Evolutionary conservation across 176 grass and related monocot genomes (phyloP), one percentile per base, ranked within the genome.

Genomic region (Puya raimondii): DNA sequence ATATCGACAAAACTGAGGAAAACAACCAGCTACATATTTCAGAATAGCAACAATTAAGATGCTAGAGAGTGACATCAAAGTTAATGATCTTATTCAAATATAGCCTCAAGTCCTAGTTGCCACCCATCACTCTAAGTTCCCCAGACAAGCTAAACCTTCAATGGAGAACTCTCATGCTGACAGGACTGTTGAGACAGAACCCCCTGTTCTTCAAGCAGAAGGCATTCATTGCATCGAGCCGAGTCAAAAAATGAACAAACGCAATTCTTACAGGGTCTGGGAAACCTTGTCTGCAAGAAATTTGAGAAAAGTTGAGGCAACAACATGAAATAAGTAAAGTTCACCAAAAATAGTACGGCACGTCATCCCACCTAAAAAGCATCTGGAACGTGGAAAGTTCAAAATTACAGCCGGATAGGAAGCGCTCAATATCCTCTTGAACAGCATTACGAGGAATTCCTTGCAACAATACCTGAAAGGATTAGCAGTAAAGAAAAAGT

Each of bases 361-460:
- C 29, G 9, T 1, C 47, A 52, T 69, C 26, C 20, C 17, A 91
- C 94, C 86, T 90, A 63, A 77, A 0, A 83, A 80, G 68, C 68
- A 12, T 80, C 69, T 93, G 84, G 67, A 93, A 90, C 74, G 84
- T 79, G 0, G 86, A 77, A 67, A 78, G 66, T 74, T 93, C 82
- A 66, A 72, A 85, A 51, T 88, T 91, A 65, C 84, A 80, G 67
- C 94, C 89, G 64, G 77, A 84, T 56, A 99, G 71, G 64, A 92
- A 99, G 4, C 84, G 82, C n/a, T 99, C 94, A 70, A 93, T 77
- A 63, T 99, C 94, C 17, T 99, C 94, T 49, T 16, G 27, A 6
- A 27, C 17, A 47, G 89, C 84, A 76, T 90, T 86, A 33, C 74
- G 65, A 27, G 94, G 89, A 11, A 99, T 70, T 65, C 94, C 94